A percentile compares a stretch with the other conserved stretches of the same genome.
Evolutionary conservation across 352 stramenopile genomes (phyloP).

Genomic region (Phytophthora idaei): DNA sequence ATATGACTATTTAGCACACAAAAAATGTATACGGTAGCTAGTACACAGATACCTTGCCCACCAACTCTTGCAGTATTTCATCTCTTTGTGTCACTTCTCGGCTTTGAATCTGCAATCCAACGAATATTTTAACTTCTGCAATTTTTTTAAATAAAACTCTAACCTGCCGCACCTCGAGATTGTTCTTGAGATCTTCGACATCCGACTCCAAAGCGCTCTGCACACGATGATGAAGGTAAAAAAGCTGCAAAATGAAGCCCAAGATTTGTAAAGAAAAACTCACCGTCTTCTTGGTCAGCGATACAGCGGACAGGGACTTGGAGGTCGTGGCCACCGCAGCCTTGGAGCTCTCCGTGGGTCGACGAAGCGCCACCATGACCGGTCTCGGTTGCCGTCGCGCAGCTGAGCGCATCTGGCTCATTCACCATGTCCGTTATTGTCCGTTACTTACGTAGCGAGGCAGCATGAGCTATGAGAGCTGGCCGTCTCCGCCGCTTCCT

Average conservation of each 20-base stretch:
- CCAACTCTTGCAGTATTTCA: conserved; percentile 50
- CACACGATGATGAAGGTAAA: not conserved
- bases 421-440: conserved; percentile 16
- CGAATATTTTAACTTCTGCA: too few relatives aligned
- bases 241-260: not conserved
- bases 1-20: not conserved
- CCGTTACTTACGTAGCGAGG: conserved; percentile 5
- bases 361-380: conserved; percentile 32
- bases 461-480: not conserved
- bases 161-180: conserved; percentile 43
- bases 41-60: conserved; percentile 30
- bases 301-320: conserved; percentile 61
- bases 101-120: conserved; percentile 43
- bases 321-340: conserved; percentile 45
- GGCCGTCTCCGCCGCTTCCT: not conserved
- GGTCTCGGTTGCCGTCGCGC: not conserved
- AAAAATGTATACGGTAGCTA: too few relatives aligned
- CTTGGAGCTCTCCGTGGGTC: conserved; percentile 57
- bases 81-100: conserved; percentile 56
- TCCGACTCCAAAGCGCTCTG: conserved; percentile 58
- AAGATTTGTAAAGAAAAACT: not conserved
- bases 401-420: not conserved
- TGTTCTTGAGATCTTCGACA: conserved; percentile 62
- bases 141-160: too few relatives aligned
- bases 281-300: conserved; percentile 68